Base-by-base conservation (phyloP, 2,329 filamentous ascomycete genomes). In the Onygenales sp. region DNA sequence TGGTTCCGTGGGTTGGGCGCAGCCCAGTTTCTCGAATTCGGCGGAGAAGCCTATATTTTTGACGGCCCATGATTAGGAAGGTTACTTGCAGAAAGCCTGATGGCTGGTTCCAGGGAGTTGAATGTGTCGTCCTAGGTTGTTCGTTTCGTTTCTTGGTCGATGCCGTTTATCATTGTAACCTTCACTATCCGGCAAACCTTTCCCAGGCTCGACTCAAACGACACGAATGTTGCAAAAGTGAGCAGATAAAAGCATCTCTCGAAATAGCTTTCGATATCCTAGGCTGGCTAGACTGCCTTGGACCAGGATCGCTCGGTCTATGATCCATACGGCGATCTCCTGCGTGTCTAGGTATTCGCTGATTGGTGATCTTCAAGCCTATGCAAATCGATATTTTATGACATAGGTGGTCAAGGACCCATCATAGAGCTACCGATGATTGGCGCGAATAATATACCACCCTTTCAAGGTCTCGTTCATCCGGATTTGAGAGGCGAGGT, bases 151-250 rank as follows among this genome's bases (percentile, higher is more conserved):
- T 57, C 60, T 61, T 60, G 59, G 53, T 56, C 53, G 56, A 33
- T 63, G 60, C 58, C 58, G 58, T 57, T 62, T 60, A 52, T 57
- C 60, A 63, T 58, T 59, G 50, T 59, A 60, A 56, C 59, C 51
- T 60, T 47, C 52, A 61, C 36, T 47, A 49, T 51, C 43, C 43
- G 43, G 50, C n/a, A 45, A 53, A 41, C 17, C 35, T 48, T 54
- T 47, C 50, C 43, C 21, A 44, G 38, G 55, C 60, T 61, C 59
- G 59, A 56, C 57, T 54, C 55, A 58, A 59, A 60, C 61, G 61
- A 54, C 55, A 59, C 55, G 56, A 59, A 53, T 61, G 63, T 68
- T 65, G 64, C 59, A 55, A 63, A 55, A 56, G 56, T 14, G 35
- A 49, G 39, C 32, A 49, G 35, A 31, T 58, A 56, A 59, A 60